Evolutionary conservation across 108 stramenopile species (phyloP).

Genomic region (Nitzschia sp.): DNA sequence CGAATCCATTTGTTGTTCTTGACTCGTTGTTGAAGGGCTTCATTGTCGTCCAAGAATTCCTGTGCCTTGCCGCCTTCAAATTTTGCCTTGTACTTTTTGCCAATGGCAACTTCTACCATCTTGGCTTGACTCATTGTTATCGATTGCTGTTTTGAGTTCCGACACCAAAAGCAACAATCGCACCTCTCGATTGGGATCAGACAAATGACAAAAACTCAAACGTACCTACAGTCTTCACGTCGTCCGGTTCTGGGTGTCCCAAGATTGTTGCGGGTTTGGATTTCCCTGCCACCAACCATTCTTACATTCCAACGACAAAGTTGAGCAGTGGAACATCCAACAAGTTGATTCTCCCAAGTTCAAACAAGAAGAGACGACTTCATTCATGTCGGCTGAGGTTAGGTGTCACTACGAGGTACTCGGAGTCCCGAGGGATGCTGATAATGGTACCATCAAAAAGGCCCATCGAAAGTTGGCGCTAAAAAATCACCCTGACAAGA

Average conservation of each 20-base stretch:
- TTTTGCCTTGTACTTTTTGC: not conserved
- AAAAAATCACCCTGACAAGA: conserved; percentile 94
- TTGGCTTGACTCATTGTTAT: conserved; percentile 12
- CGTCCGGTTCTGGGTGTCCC: too few species aligned
- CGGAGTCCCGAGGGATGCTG: conserved; percentile 76
- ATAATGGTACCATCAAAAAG: conserved; percentile 89
- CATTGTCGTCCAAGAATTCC: conserved; percentile 23
- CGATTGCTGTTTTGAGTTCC: not conserved
- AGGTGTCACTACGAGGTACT: conserved; percentile 92
- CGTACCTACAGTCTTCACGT: too few species aligned
- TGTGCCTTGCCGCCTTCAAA: conserved; percentile 8
- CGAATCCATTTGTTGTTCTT: conserved; percentile 27
- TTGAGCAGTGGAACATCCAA: too few species aligned
- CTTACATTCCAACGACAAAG: too few species aligned
- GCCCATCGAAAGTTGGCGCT: conserved; percentile 91
- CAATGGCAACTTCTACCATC: conserved; percentile 3
- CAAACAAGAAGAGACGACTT: too few species aligned
- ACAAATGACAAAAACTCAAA: too few species aligned
- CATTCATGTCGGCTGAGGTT: conserved; percentile 6
- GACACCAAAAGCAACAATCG: too few species aligned
- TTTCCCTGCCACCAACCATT: too few species aligned
- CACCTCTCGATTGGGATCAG: too few species aligned
- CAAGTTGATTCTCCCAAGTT: too few species aligned
- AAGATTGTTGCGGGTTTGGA: too few species aligned
- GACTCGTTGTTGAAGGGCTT: conserved; percentile 6